Conservation (phyloP, 2,329 filamentous ascomycete species). For the Lachnellula cervina region DNA sequence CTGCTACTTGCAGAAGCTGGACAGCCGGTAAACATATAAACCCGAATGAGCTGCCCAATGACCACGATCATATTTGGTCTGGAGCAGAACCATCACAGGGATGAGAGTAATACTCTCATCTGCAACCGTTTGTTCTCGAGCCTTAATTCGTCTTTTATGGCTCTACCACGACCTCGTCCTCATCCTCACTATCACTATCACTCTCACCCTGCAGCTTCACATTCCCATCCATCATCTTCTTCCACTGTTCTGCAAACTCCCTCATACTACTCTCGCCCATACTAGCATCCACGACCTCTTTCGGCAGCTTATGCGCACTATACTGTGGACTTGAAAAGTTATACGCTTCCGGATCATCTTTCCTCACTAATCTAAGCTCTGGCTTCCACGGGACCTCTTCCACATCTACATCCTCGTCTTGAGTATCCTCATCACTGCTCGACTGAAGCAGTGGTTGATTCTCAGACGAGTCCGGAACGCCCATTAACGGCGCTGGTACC, state of each 20-base stretch:
- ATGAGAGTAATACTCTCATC: no score
- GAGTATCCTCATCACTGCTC: conserved; percentile 39
- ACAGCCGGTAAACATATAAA: no score
- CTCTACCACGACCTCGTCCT: conserved; percentile 23
- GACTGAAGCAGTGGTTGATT: conserved; percentile 29
- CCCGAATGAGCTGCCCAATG: no score
- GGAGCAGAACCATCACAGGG: no score
- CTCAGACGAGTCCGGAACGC: conserved; percentile 36
- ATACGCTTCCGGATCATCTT: conserved; percentile 83
- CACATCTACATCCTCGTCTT: conserved; percentile 41
- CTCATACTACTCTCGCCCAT: conserved; percentile 68
- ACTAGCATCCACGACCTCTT: conserved; percentile 77
- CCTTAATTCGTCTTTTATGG: not conserved
- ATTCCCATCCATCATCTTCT: conserved; percentile 47
- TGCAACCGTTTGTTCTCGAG: no score
- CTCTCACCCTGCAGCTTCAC: conserved; percentile 31
- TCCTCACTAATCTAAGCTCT: conserved; percentile 76
- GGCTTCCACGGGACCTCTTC: conserved; percentile 57
- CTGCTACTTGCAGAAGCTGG: no score
- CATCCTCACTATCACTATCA: conserved; percentile 37
- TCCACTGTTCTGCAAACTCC: conserved; percentile 76
- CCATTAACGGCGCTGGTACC: conserved; percentile 54
- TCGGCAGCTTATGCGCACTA: conserved; percentile 91
- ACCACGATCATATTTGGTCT: no score
- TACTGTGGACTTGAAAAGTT: conserved; percentile 82